These are phyloP conservation scores for Westerdykella aurantiaca DNA, from an alignment of 2,329 filamentous ascomycete genomes.

Conservation along the genomic window DNA sequence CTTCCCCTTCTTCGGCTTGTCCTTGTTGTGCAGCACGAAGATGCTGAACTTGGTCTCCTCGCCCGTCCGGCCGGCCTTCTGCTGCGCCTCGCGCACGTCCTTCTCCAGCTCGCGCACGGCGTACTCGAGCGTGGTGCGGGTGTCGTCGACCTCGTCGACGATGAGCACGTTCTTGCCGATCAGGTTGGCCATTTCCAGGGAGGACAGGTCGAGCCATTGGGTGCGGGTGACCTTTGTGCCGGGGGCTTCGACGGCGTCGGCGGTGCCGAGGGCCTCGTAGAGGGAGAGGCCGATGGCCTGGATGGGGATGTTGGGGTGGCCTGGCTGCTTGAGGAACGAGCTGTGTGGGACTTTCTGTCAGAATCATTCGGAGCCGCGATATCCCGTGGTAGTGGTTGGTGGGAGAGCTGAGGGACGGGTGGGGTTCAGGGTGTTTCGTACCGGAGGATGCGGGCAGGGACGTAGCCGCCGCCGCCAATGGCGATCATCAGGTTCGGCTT, in stretches of 20 bases:
- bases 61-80: constrained; percentile 61
- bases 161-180: constrained; percentile 89
- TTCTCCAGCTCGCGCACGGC: constrained; percentile 90
- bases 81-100: constrained; percentile 77
- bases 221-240: constrained; percentile 95
- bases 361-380: not conserved
- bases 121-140: constrained; percentile 88
- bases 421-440: constrained; percentile 26
- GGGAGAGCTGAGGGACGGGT: not conserved
- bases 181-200: constrained; percentile 79
- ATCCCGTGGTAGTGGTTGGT: not conserved
- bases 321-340: constrained; percentile 90
- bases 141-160: constrained; percentile 94
- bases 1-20: constrained; percentile 88
- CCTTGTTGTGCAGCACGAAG: constrained; percentile 98
- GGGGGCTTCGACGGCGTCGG: constrained; percentile 62
- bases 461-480: constrained; percentile 95
- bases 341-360: constrained; percentile 6
- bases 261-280: constrained; percentile 74
- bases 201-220: constrained; percentile 92
- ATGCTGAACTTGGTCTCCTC: constrained; percentile 85
- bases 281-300: constrained; percentile 97
- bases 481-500: constrained; percentile 96
- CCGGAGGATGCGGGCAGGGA: constrained; percentile 92
- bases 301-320: constrained; percentile 91